Evolutionary conservation across 306 rosid genomes (phyloP).

Genomic region (Crotalaria pallida): DNA sequence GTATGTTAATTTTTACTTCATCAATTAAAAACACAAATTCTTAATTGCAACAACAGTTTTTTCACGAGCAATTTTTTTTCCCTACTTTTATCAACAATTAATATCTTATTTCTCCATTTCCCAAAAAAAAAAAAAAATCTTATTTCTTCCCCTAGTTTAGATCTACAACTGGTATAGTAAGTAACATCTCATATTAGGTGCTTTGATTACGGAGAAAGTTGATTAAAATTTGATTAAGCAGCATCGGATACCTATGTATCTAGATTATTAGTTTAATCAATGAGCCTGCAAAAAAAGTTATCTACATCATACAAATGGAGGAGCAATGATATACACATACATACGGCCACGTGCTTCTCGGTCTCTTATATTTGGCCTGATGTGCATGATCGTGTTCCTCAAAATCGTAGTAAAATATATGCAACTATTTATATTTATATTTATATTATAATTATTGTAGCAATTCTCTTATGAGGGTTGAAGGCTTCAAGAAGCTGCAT

Average conservation of each 20-base stretch:
- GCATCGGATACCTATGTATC: slow-evolving; percentile 28
- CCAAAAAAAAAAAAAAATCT: no score
- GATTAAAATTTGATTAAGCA: background rate
- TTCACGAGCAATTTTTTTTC: no score
- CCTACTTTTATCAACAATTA: no score
- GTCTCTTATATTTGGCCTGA: slow-evolving; percentile 4
- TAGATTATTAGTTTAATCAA: background rate
- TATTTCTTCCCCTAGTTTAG: background rate
- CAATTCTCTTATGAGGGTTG: background rate
- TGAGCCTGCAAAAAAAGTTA: background rate
- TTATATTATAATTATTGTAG: background rate
- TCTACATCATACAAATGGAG: background rate
- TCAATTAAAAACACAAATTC: no score
- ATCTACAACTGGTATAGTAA: background rate
- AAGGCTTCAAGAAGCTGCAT: background rate
- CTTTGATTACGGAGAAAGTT: background rate
- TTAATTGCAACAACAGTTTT: no score
- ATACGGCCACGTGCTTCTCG: slow-evolving; percentile 23
- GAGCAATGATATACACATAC: no score
- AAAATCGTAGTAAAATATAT: background rate
- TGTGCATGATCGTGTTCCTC: background rate
- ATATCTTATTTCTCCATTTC: no score
- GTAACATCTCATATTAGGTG: background rate
- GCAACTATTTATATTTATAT: no score
- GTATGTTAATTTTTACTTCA: no score